These are phyloP conservation scores for Acer yangbiense DNA, from an alignment of 345 rosid genomes.

Conservation along the genomic window DNA sequence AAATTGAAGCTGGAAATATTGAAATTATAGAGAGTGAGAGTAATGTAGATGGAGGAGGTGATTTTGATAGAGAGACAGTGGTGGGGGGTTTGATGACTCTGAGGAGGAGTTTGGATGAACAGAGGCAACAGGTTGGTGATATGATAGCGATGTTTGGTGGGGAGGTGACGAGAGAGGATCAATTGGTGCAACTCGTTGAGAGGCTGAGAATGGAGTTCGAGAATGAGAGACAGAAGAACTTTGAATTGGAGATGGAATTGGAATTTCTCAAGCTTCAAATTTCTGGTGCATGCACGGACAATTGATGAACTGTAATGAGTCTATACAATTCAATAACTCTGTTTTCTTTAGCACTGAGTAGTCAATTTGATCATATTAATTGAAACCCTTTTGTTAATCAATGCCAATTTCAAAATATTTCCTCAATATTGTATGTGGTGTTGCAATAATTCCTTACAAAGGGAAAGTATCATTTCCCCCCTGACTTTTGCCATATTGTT, in stretches of 20 bases:
- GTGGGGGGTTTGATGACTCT: conserved; percentile 47
- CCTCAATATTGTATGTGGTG: background rate
- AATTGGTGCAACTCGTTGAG: conserved; percentile 43
- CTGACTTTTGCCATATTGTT: too few relatives aligned
- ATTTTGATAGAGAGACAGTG: conserved; percentile 36
- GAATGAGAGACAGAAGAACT: conserved; percentile 46
- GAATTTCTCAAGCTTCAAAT: conserved; percentile 35
- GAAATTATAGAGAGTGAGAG: background rate
- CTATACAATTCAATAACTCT: too few relatives aligned
- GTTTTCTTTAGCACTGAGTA: too few relatives aligned
- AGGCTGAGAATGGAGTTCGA: conserved; percentile 55
- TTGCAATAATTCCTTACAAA: too few relatives aligned
- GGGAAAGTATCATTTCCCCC: too few relatives aligned
- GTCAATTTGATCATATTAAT: background rate
- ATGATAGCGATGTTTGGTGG: conserved; percentile 59
- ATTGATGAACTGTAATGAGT: too few relatives aligned
- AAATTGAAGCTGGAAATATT: background rate
- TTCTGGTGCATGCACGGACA: conserved; percentile 24
- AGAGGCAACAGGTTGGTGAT: conserved; percentile 47
- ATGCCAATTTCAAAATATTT: background rate
- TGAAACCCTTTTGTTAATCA: background rate
- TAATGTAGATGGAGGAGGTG: conserved; percentile 8
- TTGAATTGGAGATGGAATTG: conserved; percentile 49
- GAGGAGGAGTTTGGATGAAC: conserved; percentile 71
- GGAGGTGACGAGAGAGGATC: conserved; percentile 53